These are phyloP conservation scores for Fusarium sp. DNA, from an alignment of 2,329 filamentous ascomycete genomes.

Conservation along the genomic window DNA sequence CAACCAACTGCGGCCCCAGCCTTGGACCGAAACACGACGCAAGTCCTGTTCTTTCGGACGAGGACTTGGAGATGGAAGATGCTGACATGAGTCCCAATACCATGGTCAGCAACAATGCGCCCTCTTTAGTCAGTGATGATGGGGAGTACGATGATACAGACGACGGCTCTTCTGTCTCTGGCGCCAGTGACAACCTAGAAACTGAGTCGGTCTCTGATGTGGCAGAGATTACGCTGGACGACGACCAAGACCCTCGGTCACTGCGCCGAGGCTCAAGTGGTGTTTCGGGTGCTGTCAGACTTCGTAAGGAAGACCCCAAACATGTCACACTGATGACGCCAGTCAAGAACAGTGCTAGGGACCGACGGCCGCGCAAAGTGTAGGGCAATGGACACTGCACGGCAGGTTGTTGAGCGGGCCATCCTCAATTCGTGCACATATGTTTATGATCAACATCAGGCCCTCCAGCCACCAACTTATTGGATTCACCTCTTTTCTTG, in stretches of 20 bases:
- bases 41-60: conserved; percentile 54
- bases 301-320: conserved; percentile 70
- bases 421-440: conserved; percentile 20
- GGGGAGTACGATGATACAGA: conserved; percentile 84
- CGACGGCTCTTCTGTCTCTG: conserved; percentile 73
- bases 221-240: conserved; percentile 74
- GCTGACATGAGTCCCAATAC: conserved; percentile 79
- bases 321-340: conserved; percentile 71
- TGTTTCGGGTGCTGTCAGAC: conserved; percentile 62
- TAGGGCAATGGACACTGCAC: conserved; percentile 22
- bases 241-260: conserved; percentile 66
- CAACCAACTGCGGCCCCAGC: conserved; percentile 45
- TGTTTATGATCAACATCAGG: conserved; percentile 19
- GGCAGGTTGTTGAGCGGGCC: background rate
- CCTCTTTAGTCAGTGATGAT: conserved; percentile 85
- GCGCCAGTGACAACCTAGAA: conserved; percentile 70
- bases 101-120: conserved; percentile 81
- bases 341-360: conserved; percentile 60
- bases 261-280: conserved; percentile 62
- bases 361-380: conserved; percentile 51
- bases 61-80: conserved; percentile 69
- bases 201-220: conserved; percentile 74
- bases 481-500: conserved; percentile 51
- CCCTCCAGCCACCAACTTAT: conserved; percentile 31
- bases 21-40: conserved; percentile 42